phyloP scores from a whole-genome alignment of 192 early-diverging fungal species.

The Coemansia sp. region DNA sequence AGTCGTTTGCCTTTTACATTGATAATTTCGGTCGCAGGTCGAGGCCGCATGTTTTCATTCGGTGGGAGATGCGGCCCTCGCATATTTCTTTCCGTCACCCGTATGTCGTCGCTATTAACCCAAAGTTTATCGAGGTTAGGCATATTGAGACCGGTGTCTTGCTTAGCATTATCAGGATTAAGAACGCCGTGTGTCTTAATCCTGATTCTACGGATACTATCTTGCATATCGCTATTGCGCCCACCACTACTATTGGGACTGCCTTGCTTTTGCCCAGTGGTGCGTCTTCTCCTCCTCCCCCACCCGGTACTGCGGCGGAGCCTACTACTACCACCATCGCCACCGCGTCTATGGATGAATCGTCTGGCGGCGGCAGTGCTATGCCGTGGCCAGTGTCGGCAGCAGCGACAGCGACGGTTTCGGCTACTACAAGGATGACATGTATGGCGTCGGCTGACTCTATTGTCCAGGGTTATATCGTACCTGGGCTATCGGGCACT shows the following conservation, averaged over 20 bases:
- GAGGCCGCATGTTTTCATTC: constrained; percentile 72
- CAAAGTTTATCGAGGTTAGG: constrained; percentile 87
- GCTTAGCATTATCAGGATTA: constrained; percentile 41
- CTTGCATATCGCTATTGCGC: constrained; percentile 42
- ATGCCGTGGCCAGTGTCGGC: background rate
- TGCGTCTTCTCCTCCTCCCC: too few species aligned
- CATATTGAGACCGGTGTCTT: constrained; percentile 77
- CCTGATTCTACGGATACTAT: constrained; percentile 39
- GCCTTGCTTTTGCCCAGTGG: background rate
- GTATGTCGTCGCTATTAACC: constrained; percentile 88
- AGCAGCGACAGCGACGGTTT: background rate
- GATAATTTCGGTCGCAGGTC: constrained; percentile 82
- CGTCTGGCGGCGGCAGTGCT: too few species aligned
- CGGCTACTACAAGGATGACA: background rate
- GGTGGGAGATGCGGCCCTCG: constrained; percentile 85
- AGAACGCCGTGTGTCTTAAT: constrained; percentile 39
- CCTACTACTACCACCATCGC: too few species aligned
- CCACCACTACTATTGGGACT: background rate
- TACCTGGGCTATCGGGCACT: constrained; percentile 39
- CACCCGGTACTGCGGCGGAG: too few species aligned
- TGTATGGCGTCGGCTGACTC: background rate
- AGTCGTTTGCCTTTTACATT: constrained; percentile 91
- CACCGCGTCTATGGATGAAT: too few species aligned
- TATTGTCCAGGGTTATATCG: constrained; percentile 4
- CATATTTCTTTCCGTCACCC: constrained; percentile 76